Evolutionary conservation across 2,329 filamentous ascomycete species (phyloP).

Genomic region (Fusarium lateritium): DNA sequence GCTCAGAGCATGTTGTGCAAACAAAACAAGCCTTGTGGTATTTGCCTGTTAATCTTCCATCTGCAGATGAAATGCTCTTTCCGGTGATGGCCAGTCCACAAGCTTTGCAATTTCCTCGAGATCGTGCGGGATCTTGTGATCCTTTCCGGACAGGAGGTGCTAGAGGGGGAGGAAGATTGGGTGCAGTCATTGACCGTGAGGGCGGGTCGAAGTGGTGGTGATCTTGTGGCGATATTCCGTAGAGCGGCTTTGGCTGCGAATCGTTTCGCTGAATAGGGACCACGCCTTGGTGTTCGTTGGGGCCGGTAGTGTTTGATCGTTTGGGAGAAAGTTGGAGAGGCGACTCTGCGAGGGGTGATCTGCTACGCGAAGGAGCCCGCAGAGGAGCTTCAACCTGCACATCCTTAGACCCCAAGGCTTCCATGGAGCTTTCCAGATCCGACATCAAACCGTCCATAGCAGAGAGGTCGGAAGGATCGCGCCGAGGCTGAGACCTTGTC

Average conservation of each 20-base stretch:
- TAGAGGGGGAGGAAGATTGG: constrained; percentile 27
- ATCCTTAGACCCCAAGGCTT: constrained; percentile 50
- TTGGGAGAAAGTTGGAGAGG: constrained; percentile 48
- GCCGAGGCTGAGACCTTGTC: constrained; percentile 52
- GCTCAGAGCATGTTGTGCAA: constrained; percentile 84
- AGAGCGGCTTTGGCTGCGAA: constrained; percentile 30
- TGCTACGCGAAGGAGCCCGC: constrained; percentile 45
- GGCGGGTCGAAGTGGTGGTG: constrained; percentile 23
- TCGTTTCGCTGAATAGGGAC: constrained; percentile 27
- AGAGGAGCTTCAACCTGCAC: constrained; percentile 54
- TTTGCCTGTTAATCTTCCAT: constrained; percentile 90
- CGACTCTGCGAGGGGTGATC: constrained; percentile 49
- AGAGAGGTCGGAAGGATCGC: constrained; percentile 60
- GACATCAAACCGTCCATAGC: constrained; percentile 69
- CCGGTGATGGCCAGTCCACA: constrained; percentile 85
- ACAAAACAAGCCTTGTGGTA: constrained; percentile 98
- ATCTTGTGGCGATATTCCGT: constrained; percentile 41
- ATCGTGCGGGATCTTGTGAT: constrained; percentile 60
- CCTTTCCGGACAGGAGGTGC: constrained; percentile 51
- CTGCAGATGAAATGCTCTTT: constrained; percentile 94
- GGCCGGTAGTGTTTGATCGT: constrained; percentile 44
- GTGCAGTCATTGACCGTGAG: constrained; percentile 21
- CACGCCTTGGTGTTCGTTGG: constrained; percentile 38
- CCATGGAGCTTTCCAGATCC: constrained; percentile 68
- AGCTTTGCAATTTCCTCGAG: constrained; percentile 85